Percentiles rank a stretch among this genome's conserved stretches.
phyloP scores from a whole-genome alignment of 352 stramenopile genomes.

The Pythium insidiosum region DNA sequence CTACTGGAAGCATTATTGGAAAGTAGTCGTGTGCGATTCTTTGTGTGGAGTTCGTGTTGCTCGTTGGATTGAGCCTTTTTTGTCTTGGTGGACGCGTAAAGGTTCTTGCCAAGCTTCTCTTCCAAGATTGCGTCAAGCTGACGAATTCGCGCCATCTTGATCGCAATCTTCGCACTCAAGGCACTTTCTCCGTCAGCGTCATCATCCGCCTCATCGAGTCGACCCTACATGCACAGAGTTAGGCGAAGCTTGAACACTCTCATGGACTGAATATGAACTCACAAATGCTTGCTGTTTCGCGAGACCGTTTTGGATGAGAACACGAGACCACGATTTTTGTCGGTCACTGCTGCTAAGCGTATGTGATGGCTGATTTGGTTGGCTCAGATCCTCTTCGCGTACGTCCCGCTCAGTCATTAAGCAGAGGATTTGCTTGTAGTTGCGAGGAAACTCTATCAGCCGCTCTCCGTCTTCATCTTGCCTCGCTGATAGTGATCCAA shows the following conservation, averaged over 20 bases:
- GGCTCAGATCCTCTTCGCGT: constrained; percentile 9
- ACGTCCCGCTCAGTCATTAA: constrained; percentile 61
- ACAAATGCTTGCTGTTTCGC: constrained; percentile 64
- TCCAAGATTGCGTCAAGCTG: constrained; percentile 52
- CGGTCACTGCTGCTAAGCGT: background rate
- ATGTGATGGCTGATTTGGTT: background rate
- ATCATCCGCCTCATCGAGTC: constrained; percentile 28
- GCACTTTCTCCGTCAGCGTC: constrained; percentile 14
- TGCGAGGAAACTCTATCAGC: constrained; percentile 44
- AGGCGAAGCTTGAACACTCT: background rate
- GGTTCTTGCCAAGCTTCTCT: constrained; percentile 50
- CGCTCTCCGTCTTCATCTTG: constrained; percentile 39
- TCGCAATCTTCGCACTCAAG: constrained; percentile 51
- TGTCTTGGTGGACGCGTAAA: constrained; percentile 28
- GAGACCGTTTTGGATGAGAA: constrained; percentile 54
- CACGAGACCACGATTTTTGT: constrained; percentile 41
- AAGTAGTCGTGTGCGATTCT: background rate
- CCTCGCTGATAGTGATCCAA: constrained; percentile 24
- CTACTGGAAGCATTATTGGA: too few species aligned
- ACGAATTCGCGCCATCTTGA: constrained; percentile 60
- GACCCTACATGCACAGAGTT: constrained; percentile 17
- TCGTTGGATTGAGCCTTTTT: constrained; percentile 2
- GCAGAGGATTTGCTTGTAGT: constrained; percentile 55
- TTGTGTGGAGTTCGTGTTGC: background rate
- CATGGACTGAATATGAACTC: constrained; percentile 5